Evolutionary conservation across 495 filamentous ascomycete genomes (phyloP), one percentile per base, ranked within the genome.

Genomic region (Annulohypoxylon nitens): DNA sequence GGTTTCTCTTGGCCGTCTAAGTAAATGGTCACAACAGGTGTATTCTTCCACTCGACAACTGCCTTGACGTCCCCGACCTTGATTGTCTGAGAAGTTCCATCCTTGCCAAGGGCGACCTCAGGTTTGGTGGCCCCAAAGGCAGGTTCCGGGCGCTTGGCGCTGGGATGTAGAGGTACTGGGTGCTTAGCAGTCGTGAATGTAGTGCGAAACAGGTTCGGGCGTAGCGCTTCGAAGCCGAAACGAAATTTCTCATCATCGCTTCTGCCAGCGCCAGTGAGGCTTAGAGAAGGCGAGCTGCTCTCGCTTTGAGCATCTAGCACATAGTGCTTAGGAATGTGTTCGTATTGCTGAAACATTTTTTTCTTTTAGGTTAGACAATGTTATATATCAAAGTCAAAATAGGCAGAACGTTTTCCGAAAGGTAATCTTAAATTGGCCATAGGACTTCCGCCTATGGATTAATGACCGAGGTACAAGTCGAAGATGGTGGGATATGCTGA

Each of bases 151-250:
- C 82, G 83, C 25, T 71, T 78, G 16, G 88, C 83, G 63, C 87
- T 90, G 20, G 89, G 89, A 78, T 86, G 86, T 5, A 88, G 89
- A 41, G 90, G 87, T 18, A 90, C 74, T 20, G 85, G 85, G 73
- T 91, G 88, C 12, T 83, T 76, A 37, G 78, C 64, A 7, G 89
- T 89, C 26, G 88, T 84, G 78, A 92, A 92, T 8, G 87, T 89
- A 37, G 89, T 90, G 18, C 90, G 84, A 77, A 91, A 92, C 3
- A 92, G 78, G 53, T 89, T 88, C 14, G 86, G 81, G 23, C 86
- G 84, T 39, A 91, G 30, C 4, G 84, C 83, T 73, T 91, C 86
- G 75, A 92, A 90, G 9, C 81, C 80, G 76, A 92, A 90, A 16
- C 83, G 78, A 64, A 87, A 87, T 0, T 74, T 75, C 39, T 76